Evolutionary conservation across 2,329 filamentous ascomycete species (phyloP), one percentile per base, ranked within the genome.

Genomic region (Hirsutella minnesotensis): DNA sequence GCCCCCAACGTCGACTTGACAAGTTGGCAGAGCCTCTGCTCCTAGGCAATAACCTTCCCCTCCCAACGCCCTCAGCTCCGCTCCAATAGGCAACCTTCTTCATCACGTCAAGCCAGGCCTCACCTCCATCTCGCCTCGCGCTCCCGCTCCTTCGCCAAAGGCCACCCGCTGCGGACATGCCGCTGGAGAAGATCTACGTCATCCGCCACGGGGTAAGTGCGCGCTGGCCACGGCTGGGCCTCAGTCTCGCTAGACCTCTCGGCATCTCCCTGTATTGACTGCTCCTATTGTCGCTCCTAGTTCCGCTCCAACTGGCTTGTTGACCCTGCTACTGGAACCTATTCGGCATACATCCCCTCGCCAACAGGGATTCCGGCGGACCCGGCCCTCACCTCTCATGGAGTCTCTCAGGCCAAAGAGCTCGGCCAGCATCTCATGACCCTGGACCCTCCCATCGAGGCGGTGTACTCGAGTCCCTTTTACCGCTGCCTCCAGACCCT

Each of bases 251-350:
- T 3, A 35, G 5, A 35, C 15, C 33, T 18, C 33, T 18, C 15
- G 33, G 3, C 31, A 3, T 34, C 31, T 35, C 16, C 16, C 16
- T 16, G 38, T 44, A 40, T 44, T 44, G 38, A 44, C 38, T 10
- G 8, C 12, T 50, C 38, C 42, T 48, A 45, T 46, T 46, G 31
- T 46, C 43, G 44, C 34, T 44, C 37, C 61, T 24, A 94, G 89
- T 95, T 94, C 64, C 87, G 92, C 48, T 82, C 85, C 50, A 88
- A 84, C 60, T 96, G 89, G 87, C 77, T 78, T 36, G 86, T 96
- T 47, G 81, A 96, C 63, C 78, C 80, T 38, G 67, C 73, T 47
- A 90, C 86, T 31, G 90, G 92, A 42, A 73, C 72, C 52, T 96
- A 96, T 68, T 75, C 73, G 42, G 70, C 83, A 20, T 71, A 70